Percentiles rank a stretch among this genome's conserved stretches.
phyloP scores from a whole-genome alignment of 371 early-diverging fungal species.

The Dichotomocladium elegans region DNA sequence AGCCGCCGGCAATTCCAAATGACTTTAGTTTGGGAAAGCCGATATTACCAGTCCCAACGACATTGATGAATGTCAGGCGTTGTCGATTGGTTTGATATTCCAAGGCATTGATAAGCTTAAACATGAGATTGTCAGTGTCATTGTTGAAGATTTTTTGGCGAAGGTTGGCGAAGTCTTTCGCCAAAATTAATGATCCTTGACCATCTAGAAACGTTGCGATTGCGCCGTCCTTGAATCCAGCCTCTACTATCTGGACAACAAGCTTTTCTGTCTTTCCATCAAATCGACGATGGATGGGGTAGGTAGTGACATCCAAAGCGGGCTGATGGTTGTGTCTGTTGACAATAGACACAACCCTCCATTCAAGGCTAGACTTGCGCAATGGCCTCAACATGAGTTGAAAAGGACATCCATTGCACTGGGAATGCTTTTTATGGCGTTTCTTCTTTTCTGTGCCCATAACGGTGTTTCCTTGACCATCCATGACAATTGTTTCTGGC shows the following conservation, averaged over 20 bases:
- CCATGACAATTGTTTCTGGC: neutral
- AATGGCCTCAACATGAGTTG: neutral
- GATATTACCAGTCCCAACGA: too few relatives aligned
- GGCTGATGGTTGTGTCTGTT: neutral
- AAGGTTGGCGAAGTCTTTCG: neutral
- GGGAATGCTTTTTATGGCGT: neutral
- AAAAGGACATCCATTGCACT: neutral
- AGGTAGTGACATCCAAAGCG: neutral
- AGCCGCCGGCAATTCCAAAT: constrained; percentile 4
- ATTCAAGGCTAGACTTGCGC: neutral
- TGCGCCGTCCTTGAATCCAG: neutral
- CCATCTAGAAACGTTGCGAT: neutral
- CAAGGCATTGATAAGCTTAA: neutral
- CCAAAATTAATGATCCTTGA: neutral
- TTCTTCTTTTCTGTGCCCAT: neutral
- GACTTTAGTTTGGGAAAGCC: constrained; percentile 2
- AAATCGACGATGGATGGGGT: neutral
- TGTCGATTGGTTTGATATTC: constrained; percentile 2
- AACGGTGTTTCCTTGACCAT: neutral
- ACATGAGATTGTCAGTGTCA: neutral
- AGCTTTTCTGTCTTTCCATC: neutral
- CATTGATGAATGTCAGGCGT: neutral
- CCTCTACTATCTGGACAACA: neutral
- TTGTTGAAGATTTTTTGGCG: neutral
- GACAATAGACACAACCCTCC: neutral